These are phyloP conservation scores for Fulvia fulva DNA, from an alignment of 2,329 filamentous ascomycete genomes.

Conservation along the genomic window DNA sequence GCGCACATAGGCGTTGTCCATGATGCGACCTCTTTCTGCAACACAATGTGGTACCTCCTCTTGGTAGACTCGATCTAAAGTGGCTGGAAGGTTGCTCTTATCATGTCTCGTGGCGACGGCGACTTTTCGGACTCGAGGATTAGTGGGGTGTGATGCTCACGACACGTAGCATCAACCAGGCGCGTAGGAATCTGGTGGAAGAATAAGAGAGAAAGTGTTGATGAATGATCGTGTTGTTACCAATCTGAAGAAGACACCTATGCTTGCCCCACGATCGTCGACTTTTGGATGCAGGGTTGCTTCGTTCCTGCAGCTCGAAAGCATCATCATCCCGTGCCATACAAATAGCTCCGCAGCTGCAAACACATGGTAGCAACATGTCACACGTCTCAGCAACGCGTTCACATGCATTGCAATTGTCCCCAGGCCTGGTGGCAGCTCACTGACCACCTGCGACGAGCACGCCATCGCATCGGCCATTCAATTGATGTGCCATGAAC, in stretches of 20 bases:
- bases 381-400: neutral
- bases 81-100: neutral
- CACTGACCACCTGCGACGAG: neutral
- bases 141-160: neutral
- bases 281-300: neutral
- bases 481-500: neutral
- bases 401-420: neutral
- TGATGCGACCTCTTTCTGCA: conserved; percentile 17
- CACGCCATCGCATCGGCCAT: neutral
- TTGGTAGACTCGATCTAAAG: neutral
- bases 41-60: neutral
- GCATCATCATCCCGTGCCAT: neutral
- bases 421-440: neutral
- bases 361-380: neutral
- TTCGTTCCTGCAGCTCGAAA: neutral
- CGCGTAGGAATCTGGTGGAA: neutral
- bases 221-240: neutral
- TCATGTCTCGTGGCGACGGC: conserved; percentile 1
- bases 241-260: neutral
- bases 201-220: neutral
- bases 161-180: neutral
- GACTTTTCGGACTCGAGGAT: neutral
- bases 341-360: neutral
- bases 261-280: neutral
- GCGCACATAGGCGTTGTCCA: conserved; percentile 37